Conservation (phyloP, 2,329 filamentous ascomycete genomes). For the Fusarium agapanthi region DNA sequence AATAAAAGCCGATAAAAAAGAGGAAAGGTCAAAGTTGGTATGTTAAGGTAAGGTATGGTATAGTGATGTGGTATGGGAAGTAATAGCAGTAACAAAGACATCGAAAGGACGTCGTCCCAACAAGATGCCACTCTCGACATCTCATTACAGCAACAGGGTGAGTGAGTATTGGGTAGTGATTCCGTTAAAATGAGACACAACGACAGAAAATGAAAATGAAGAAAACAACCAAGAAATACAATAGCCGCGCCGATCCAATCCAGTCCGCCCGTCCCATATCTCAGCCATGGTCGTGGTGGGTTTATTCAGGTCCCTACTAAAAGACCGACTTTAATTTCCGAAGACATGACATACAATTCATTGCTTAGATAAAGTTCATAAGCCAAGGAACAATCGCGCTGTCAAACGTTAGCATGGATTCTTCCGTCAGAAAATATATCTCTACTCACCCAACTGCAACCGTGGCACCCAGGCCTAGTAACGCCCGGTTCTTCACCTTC, state of each 20-base stretch:
- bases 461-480: slow-evolving; percentile 86
- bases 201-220: slow-evolving; percentile 24
- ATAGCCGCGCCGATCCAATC: slow-evolving; percentile 44
- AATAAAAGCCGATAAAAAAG: slow-evolving; percentile 19
- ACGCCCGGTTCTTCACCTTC: slow-evolving; percentile 83
- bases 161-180: slow-evolving; percentile 29
- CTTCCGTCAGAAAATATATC: background rate
- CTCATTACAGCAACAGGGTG: slow-evolving; percentile 15
- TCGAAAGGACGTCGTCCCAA: background rate
- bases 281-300: slow-evolving; percentile 34
- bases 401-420: slow-evolving; percentile 22
- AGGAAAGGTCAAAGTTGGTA: background rate
- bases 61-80: slow-evolving; percentile 35
- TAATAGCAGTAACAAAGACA: slow-evolving; percentile 2
- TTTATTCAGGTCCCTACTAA: slow-evolving; percentile 8
- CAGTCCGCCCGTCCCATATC: slow-evolving; percentile 38
- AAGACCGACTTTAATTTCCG: slow-evolving; percentile 16
- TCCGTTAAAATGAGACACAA: slow-evolving; percentile 30
- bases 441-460: slow-evolving; percentile 86
- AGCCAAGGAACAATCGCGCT: slow-evolving; percentile 62
- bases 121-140: slow-evolving; percentile 14
- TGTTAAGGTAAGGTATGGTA: background rate
- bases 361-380: slow-evolving; percentile 58
- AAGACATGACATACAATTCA: slow-evolving; percentile 37
- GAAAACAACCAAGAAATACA: slow-evolving; percentile 33